Percentiles rank a stretch among this genome's conserved stretches.
Evolutionary conservation across 257 asterid species (phyloP).

Genomic region (Lithospermum erythrorhizon): DNA sequence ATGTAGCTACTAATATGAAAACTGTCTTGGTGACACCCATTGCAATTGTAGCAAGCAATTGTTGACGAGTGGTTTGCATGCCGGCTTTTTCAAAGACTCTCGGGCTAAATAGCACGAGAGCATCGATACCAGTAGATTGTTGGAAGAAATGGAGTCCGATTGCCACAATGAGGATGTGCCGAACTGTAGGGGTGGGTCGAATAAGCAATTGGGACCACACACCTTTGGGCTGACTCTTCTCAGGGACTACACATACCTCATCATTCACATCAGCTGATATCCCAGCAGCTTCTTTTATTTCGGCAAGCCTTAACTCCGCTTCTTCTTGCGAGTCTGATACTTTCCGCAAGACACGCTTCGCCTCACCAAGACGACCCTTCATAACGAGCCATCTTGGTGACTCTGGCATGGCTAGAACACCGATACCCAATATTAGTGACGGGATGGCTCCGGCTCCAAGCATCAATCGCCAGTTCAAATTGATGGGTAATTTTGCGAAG

Average conservation of each 20-base stretch:
- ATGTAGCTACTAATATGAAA: too few species aligned
- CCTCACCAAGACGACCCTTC: slow-evolving; percentile 2
- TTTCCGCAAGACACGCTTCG: background rate
- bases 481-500: background rate
- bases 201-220: background rate
- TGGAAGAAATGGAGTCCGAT: background rate
- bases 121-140: background rate
- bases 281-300: too few species aligned
- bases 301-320: too few species aligned
- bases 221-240: background rate
- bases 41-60: too few species aligned
- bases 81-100: background rate
- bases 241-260: too few species aligned
- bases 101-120: background rate
- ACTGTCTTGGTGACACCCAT: too few species aligned
- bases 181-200: too few species aligned
- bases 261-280: too few species aligned
- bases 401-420: background rate
- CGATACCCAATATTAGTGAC: background rate
- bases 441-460: background rate
- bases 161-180: too few species aligned
- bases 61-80: background rate
- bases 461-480: background rate
- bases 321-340: background rate
- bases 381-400: background rate